Evolutionary conservation across 129 eudicot genomes (phyloP).

Genomic region (Centella asiatica): DNA sequence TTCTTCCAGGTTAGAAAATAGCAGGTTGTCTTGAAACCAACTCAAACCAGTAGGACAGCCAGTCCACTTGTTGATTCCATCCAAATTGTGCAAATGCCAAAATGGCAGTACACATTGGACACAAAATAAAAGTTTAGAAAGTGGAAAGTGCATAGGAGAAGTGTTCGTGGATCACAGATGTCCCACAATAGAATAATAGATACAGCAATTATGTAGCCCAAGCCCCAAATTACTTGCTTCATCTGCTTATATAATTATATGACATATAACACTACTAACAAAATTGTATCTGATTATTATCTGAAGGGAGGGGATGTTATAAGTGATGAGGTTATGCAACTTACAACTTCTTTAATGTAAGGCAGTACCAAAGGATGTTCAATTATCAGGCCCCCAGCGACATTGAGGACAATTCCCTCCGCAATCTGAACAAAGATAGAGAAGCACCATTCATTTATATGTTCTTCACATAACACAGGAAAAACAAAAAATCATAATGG

Average conservation of each 20-base stretch:
- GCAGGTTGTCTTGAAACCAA: no score
- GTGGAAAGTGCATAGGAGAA: neutral
- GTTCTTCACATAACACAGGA: neutral
- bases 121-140: no score
- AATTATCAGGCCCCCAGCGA: slow-evolving; percentile 82
- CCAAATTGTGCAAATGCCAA: no score
- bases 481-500: neutral
- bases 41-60: no score
- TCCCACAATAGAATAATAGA: no score
- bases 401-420: slow-evolving; percentile 66
- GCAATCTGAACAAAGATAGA: slow-evolving; percentile 45
- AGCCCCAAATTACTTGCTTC: neutral
- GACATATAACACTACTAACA: neutral
- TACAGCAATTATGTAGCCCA: no score
- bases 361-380: slow-evolving; percentile 85
- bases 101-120: neutral
- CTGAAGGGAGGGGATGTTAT: neutral
- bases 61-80: no score
- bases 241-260: no score
- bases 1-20: no score
- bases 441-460: slow-evolving; percentile 1
- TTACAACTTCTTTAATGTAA: slow-evolving; percentile 67
- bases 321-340: slow-evolving; percentile 17
- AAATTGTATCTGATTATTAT: neutral
- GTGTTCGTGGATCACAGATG: no score